phyloP scores from a whole-genome alignment of 352 stramenopile species.

The Pythium chondricola region DNA sequence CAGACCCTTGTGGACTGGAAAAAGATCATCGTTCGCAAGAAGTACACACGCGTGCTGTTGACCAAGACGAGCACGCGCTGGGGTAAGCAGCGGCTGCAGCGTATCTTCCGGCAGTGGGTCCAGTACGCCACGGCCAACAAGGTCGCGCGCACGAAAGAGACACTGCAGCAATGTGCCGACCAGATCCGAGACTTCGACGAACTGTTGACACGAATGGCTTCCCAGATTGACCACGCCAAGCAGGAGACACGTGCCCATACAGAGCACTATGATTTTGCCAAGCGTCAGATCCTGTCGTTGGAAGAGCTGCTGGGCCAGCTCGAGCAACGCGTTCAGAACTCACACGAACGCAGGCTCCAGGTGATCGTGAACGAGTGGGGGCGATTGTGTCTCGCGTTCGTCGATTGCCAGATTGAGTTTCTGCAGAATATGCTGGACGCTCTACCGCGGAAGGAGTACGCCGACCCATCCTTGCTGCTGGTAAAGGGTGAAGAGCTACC shows the following conservation, averaged over 20 bases:
- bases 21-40: slow-evolving; percentile 65
- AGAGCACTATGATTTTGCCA: slow-evolving; percentile 56
- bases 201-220: slow-evolving; percentile 35
- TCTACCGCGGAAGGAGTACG: slow-evolving; percentile 31
- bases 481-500: slow-evolving; percentile 47
- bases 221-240: slow-evolving; percentile 45
- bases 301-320: slow-evolving; percentile 50
- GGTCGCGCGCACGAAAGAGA: slow-evolving; percentile 22
- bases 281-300: slow-evolving; percentile 45
- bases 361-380: slow-evolving; percentile 63
- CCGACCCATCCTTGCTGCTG: slow-evolving; percentile 35
- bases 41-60: slow-evolving; percentile 62
- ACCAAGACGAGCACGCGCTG: slow-evolving; percentile 50
- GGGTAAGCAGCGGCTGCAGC: slow-evolving; percentile 36
- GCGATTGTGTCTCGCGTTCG: slow-evolving; percentile 44
- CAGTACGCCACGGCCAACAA: slow-evolving; percentile 33
- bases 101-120: slow-evolving; percentile 41
- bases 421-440: slow-evolving; percentile 59
- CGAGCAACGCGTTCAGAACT: slow-evolving; percentile 38
- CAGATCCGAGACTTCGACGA: slow-evolving; percentile 47
- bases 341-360: slow-evolving; percentile 54
- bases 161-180: slow-evolving; percentile 45
- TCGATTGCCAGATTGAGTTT: slow-evolving; percentile 44
- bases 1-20: slow-evolving; percentile 67
- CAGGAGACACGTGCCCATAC: slow-evolving; percentile 38